Percentiles rank a stretch among this genome's conserved stretches.
phyloP scores from a whole-genome alignment of 1,139 yeast species.

The Kluyveromyces marxianus region DNA sequence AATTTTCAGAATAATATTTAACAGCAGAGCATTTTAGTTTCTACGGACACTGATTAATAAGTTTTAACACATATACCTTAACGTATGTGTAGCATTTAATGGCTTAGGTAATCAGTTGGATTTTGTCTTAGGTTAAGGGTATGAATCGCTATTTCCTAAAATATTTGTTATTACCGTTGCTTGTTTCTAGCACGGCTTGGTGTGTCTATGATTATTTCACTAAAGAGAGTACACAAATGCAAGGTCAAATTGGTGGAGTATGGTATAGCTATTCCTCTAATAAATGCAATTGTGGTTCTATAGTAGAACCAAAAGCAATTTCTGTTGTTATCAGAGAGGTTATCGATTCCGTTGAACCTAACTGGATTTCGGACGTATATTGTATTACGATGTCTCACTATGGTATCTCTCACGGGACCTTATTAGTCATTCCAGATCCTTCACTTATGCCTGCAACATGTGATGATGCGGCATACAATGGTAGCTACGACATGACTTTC shows the following conservation, averaged over 20 bases:
- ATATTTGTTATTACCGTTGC: neutral
- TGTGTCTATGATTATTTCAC: neutral
- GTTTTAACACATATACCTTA: neutral
- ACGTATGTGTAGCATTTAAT: neutral
- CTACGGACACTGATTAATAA: neutral
- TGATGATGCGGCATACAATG: neutral
- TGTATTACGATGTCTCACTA: slow-evolving; percentile 4
- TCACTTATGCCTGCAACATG: neutral
- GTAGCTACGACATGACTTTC: neutral
- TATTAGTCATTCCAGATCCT: slow-evolving; percentile 3
- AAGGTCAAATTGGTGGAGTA: slow-evolving; percentile 1
- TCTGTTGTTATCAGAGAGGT: slow-evolving; percentile 6
- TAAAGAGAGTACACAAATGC: neutral
- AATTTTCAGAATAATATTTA: too few species aligned
- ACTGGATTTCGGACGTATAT: slow-evolving; percentile 5
- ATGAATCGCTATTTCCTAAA: neutral
- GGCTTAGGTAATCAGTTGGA: neutral
- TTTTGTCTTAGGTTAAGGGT: neutral
- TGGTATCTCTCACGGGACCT: slow-evolving; percentile 4
- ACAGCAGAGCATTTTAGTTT: too few species aligned
- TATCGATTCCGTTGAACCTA: slow-evolving; percentile 2
- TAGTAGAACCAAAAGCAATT: slow-evolving; percentile 2
- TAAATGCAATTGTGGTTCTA: slow-evolving; percentile 1
- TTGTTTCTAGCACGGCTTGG: neutral
- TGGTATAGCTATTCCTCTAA: slow-evolving; percentile 3